These are phyloP conservation scores for Physcomitrellopsis africana DNA, from an alignment of 225 moss, liverwort and hornwort genomes.

Conservation along the genomic window DNA sequence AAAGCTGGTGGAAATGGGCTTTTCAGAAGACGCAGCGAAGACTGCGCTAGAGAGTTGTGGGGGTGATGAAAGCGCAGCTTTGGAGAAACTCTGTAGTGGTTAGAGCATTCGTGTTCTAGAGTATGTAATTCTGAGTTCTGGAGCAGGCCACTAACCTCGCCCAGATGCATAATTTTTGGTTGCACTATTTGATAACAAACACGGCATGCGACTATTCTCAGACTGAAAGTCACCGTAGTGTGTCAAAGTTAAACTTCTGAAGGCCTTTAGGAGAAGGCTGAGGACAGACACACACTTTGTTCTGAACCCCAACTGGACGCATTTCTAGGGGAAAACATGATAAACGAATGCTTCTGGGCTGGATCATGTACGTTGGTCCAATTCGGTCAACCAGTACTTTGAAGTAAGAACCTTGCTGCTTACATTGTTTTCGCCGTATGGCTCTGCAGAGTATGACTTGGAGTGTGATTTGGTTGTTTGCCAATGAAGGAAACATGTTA, in stretches of 20 bases:
- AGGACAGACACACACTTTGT: conserved; percentile 12
- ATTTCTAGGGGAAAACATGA: conserved; percentile 30
- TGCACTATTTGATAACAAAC: conserved; percentile 12
- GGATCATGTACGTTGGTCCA: conserved; percentile 12
- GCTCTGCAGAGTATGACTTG: not conserved
- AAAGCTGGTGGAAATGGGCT: conserved; percentile 98
- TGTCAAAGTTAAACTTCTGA: conserved; percentile 2
- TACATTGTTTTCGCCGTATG: not conserved
- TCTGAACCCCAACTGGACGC: not conserved
- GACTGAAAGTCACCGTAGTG: conserved; percentile 15
- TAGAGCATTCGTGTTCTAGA: conserved; percentile 29
- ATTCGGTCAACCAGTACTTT: not conserved
- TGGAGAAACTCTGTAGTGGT: conserved; percentile 93
- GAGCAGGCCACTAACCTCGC: not conserved
- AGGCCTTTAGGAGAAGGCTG: conserved; percentile 12
- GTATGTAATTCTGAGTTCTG: not conserved
- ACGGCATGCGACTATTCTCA: conserved; percentile 17
- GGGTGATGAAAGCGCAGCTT: conserved; percentile 92
- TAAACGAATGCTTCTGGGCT: conserved; percentile 2
- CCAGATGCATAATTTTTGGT: conserved; percentile 26
- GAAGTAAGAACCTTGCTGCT: not conserved
- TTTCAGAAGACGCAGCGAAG: conserved; percentile 82
- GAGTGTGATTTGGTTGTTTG: not conserved
- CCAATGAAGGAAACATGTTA: not conserved
- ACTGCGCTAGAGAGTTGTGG: conserved; percentile 77